Evolutionary conservation across 2,329 filamentous ascomycete species (phyloP), one percentile per base, ranked within the genome.

Genomic region (Botrytis fabae): DNA sequence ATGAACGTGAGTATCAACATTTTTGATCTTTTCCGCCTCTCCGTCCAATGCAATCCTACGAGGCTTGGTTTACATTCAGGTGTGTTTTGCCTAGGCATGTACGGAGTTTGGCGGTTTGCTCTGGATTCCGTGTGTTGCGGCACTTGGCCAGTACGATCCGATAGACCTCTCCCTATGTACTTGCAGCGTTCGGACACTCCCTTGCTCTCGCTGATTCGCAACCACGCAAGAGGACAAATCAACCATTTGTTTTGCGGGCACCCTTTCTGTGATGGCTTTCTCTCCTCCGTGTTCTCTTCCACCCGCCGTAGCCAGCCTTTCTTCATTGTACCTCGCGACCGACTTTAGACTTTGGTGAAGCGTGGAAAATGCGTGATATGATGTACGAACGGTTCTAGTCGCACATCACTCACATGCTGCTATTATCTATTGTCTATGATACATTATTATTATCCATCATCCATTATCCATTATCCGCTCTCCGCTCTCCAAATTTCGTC

Each of bases 401-500:
- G 32, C 16, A n/a, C 22, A 51, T 25, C 25, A 18, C 51, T 28
- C 16, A 12, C n/a, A n/a, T 57, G 35, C 35, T 35, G 35, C 38
- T 28, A 20, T 22, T 48, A 32, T n/a, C 18, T 51, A 25, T 9
- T 28, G 46, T 44, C 6, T 25, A 62, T 35, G 12, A 44, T 63
- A 28, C 28, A 70, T 42, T 48, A 35, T 64, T 7, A 38, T 38
- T 38, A 38, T 38, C 38, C 38, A 8, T 8, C 8, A 4, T 38
- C 62, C 62, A 38, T 38, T 38, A 38, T 38, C 38, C 38, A 38
- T 38, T 38, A 38, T 38, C 38, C 38, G 38, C 38, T 38, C 38
- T 38, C 62, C 62, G 51, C 16, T 48, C 32, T 69, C 51, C 63
- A 38, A 70, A 69, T 32, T 18, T n/a, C 48, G 48, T 54, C 35